A percentile compares a stretch with the other conserved stretches of the same genome.
Evolutionary conservation across 805 yeast genomes (phyloP).

Genomic region (Ogataea ganodermae): DNA sequence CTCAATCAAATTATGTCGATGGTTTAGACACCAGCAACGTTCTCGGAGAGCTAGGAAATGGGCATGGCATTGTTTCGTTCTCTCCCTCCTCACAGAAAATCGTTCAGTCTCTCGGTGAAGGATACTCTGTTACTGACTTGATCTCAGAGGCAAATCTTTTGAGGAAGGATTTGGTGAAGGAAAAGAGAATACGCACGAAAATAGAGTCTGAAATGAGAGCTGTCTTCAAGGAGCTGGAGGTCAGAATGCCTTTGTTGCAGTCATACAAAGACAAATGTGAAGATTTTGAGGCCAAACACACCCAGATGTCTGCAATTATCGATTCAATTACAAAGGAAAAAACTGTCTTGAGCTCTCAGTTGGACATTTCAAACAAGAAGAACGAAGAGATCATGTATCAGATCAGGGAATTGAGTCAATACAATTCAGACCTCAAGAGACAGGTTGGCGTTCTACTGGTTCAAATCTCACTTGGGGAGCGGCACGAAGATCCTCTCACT

Average conservation of each 20-base stretch:
- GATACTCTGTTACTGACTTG: constrained; percentile 65
- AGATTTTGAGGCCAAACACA: constrained; percentile 55
- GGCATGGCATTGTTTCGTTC: constrained; percentile 32
- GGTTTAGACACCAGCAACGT: constrained; percentile 19
- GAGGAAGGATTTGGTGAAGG: constrained; percentile 66
- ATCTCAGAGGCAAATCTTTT: constrained; percentile 64
- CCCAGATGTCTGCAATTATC: constrained; percentile 54
- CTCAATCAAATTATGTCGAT: constrained; percentile 24
- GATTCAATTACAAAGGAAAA: constrained; percentile 55
- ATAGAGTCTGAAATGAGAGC: constrained; percentile 70
- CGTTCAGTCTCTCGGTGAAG: constrained; percentile 40
- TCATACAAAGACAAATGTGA: constrained; percentile 63
- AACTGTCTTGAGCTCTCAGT: constrained; percentile 20
- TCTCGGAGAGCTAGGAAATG: constrained; percentile 24
- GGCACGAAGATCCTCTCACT: constrained; percentile 61
- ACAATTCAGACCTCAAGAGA: constrained; percentile 71
- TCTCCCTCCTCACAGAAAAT: constrained; percentile 63
- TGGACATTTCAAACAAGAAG: constrained; percentile 31
- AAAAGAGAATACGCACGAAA: constrained; percentile 67
- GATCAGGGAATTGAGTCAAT: constrained; percentile 49
- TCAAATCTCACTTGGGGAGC: constrained; percentile 59
- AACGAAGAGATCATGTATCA: constrained; percentile 49
- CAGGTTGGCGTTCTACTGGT: constrained; percentile 78
- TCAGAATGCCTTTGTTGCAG: constrained; percentile 72
- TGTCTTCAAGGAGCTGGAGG: constrained; percentile 74